Conservation (phyloP, 2,329 filamentous ascomycete genomes). For the Penicillium thymicola region DNA sequence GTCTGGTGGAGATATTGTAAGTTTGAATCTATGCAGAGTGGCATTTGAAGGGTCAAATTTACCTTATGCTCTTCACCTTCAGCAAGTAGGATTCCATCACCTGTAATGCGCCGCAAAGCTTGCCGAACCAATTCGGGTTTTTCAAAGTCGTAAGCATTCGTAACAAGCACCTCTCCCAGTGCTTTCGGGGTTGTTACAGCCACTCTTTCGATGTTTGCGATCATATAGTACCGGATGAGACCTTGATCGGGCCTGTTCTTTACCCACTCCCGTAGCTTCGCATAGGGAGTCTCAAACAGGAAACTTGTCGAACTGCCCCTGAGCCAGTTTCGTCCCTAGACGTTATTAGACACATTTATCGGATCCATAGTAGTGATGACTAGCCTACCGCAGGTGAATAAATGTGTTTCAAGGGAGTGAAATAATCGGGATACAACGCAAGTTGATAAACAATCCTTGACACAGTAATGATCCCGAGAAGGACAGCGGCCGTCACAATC, state of each 20-base stretch:
- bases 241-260: conserved; percentile 64
- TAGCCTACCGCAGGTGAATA: conserved; percentile 51
- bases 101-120: conserved; percentile 38
- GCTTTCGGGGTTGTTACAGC: conserved; percentile 61
- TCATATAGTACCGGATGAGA: conserved; percentile 62
- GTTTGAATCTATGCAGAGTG: background rate
- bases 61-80: conserved; percentile 89
- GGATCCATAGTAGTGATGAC: background rate
- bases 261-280: conserved; percentile 49
- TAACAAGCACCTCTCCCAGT: conserved; percentile 66
- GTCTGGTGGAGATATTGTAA: conserved; percentile 22
- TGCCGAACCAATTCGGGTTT: conserved; percentile 56
- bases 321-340: conserved; percentile 41
- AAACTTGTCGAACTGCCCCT: conserved; percentile 45
- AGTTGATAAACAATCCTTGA: conserved; percentile 34
- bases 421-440: conserved; percentile 56
- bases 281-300: conserved; percentile 40
- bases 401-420: conserved; percentile 58
- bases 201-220: conserved; percentile 63
- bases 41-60: background rate
- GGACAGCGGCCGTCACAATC: conserved; percentile 19
- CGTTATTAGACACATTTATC: conserved; percentile 3
- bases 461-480: conserved; percentile 23
- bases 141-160: conserved; percentile 66
- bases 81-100: conserved; percentile 60